Base-by-base conservation (phyloP, 306 rosid species). In the Pyrus betulifolia region DNA sequence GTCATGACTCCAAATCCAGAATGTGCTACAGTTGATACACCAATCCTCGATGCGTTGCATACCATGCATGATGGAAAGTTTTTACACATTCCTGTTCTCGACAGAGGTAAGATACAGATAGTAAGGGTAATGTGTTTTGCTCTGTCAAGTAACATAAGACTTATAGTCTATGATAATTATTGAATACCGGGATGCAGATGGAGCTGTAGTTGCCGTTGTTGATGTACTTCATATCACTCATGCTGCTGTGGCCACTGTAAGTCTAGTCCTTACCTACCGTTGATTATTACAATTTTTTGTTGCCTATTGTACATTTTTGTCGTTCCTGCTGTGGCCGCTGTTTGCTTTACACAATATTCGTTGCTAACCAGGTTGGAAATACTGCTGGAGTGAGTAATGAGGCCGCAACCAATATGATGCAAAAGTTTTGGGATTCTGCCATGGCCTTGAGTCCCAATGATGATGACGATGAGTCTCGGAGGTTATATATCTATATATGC, bases 391-490 rank as follows among this genome's bases (percentile, higher is more conserved):
- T 88, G 18, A 85, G 79, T 74, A 89, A 82, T 78, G 98, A 91
- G 84, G 88, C 93, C 30, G 77, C 99, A 68, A 88, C 71, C 84
- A 71, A 86, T 69, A 82, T 92, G 97, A 91, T 96, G 85, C 98
- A 96, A 77, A 92, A 88, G 74, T 91, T 96, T 80, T 96, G 98
- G 99, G 98, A 96, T 83, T 96, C 99, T 19, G 96, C 99, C 81
- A 87, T 96, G 97, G 84, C 96, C 75, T 87, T 89, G 8, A 68
- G 78, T 76, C 74, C 92, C 58, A 80, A 81, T 78, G 91, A 87
- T 2, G 97, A 93, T 2, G 97, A 92, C 0, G 99, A 92, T 4
- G 97, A 96, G 18, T 78, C 86, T 35, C 90, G 78, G 60, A 96
- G 99, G 99, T 91, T 79, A 35, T 69, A 55, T 38, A 73, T 63